Evolutionary conservation across 164 flowering plant genomes (phyloP).

Genomic region (Piper longum): DNA sequence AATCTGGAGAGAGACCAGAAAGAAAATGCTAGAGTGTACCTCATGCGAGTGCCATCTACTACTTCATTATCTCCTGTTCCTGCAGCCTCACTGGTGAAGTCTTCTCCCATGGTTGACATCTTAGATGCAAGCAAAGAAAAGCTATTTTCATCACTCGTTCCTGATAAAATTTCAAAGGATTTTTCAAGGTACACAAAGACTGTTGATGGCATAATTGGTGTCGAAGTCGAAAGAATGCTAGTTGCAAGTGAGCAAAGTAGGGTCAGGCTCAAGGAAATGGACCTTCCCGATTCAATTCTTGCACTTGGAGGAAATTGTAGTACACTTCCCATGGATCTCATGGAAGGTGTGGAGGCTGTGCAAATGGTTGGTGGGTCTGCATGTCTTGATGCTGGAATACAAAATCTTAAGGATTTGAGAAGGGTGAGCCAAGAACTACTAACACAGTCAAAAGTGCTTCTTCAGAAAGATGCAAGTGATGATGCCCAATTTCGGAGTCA

Average conservation of each 20-base stretch:
- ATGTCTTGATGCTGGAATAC: constrained; percentile 83
- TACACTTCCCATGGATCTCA: constrained; percentile 52
- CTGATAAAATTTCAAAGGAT: constrained; percentile 88
- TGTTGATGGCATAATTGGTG: constrained; percentile 88
- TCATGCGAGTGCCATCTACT: constrained; percentile 85
- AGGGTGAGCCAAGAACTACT: constrained; percentile 88
- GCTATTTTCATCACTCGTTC: constrained; percentile 84
- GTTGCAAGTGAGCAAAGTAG: constrained; percentile 90
- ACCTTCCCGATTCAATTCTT: constrained; percentile 87
- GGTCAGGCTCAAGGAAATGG: constrained; percentile 94
- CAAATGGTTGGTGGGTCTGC: constrained; percentile 94
- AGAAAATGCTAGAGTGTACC: constrained; percentile 95
- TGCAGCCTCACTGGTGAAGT: constrained; percentile 78
- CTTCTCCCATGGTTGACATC: constrained; percentile 62
- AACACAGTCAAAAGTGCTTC: constrained; percentile 79
- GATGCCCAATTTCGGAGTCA: constrained; percentile 89
- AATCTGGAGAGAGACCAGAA: constrained; percentile 85
- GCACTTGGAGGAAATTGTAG: constrained; percentile 74
- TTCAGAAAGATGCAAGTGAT: constrained; percentile 90
- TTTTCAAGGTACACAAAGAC: constrained; percentile 94
- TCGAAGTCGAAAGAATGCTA: constrained; percentile 90
- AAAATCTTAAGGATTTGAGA: constrained; percentile 83
- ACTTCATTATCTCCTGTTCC: constrained; percentile 69
- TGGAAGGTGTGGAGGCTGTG: constrained; percentile 95
- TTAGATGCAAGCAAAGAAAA: constrained; percentile 94